A percentile compares a stretch with the other conserved stretches of the same genome.
Evolutionary conservation across 108 stramenopile species (phyloP).

Genomic region (Stephanodiscus minutulus): DNA sequence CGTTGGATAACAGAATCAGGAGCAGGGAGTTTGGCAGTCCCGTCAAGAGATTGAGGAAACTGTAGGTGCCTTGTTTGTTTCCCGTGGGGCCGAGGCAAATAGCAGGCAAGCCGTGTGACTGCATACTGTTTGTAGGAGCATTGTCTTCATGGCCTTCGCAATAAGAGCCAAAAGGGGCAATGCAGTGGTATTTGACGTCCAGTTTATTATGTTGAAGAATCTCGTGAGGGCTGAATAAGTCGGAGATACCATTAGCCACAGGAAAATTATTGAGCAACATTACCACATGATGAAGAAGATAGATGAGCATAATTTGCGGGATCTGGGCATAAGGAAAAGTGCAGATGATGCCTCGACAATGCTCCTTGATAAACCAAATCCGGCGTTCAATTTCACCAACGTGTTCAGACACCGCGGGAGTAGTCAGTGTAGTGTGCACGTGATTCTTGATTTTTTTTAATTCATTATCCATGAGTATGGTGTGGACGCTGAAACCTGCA

Average conservation of each 20-base stretch:
- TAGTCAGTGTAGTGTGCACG: constrained; percentile 1
- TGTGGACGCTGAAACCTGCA: constrained; percentile 7
- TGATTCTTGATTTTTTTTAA: constrained; percentile 7
- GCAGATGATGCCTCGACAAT: constrained; percentile 24
- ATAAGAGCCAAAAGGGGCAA: background rate
- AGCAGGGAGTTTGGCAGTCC: too few relatives aligned
- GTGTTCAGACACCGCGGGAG: constrained; percentile 17
- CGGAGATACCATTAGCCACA: constrained; percentile 34
- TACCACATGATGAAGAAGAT: constrained; percentile 18
- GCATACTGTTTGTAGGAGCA: background rate
- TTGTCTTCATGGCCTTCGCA: constrained; percentile 20
- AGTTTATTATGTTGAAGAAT: background rate
- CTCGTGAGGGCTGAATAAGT: constrained; percentile 29
- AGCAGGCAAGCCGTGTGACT: background rate
- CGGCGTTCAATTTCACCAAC: constrained; percentile 46
- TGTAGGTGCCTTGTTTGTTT: constrained; percentile 50
- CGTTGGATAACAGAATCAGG: too few relatives aligned
- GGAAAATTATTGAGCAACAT: constrained; percentile 47
- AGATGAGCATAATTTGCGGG: constrained; percentile 24
- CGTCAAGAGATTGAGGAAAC: constrained; percentile 2
- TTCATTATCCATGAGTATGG: constrained; percentile 22
- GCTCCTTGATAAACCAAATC: constrained; percentile 45
- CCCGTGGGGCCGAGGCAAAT: constrained; percentile 2
- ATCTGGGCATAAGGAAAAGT: constrained; percentile 38
- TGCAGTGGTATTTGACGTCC: background rate